Percentiles rank a stretch among this genome's conserved stretches.
Conservation (phyloP, 805 yeast species). For the Citeromyces nyonsensis region DNA sequence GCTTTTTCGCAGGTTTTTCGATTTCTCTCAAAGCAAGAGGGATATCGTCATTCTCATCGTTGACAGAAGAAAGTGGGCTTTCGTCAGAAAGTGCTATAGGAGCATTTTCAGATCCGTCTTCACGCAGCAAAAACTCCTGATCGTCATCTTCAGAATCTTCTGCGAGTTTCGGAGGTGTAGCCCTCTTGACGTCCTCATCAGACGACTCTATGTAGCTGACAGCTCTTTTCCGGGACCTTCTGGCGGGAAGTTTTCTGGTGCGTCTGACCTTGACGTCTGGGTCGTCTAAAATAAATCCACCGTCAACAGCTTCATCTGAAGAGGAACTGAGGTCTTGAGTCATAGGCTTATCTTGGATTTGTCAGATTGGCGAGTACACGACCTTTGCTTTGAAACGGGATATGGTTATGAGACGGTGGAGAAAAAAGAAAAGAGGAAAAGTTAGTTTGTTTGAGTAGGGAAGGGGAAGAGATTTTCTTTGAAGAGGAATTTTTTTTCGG, state of each 20-base stretch:
- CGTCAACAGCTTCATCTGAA: conserved; percentile 8
- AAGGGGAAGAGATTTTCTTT: too few relatives aligned
- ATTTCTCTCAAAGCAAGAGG: conserved; percentile 4
- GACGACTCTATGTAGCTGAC: conserved; percentile 2
- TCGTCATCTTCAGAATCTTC: conserved; percentile 11
- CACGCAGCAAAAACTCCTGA: conserved; percentile 5
- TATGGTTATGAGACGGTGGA: too few relatives aligned
- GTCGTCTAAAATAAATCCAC: conserved; percentile 26
- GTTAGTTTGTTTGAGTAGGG: too few relatives aligned
- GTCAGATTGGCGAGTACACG: too few relatives aligned
- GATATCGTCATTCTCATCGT: conserved; percentile 2
- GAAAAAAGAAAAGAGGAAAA: too few relatives aligned
- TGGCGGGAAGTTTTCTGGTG: conserved; percentile 7
- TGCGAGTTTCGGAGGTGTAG: conserved; percentile 9
- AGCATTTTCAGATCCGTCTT: conserved; percentile 7
- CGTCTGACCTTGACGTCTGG: conserved; percentile 8
- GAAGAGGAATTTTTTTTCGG: too few relatives aligned
- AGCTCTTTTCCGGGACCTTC: conserved; percentile 6
- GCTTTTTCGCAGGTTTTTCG: conserved; percentile 4
- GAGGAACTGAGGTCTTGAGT: too few relatives aligned
- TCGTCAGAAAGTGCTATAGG: conserved; percentile 7
- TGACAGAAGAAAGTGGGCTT: conserved; percentile 6
- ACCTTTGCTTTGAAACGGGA: too few relatives aligned
- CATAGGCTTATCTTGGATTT: too few relatives aligned
- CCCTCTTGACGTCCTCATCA: conserved; percentile 9